phyloP scores from a whole-genome alignment of 441 rosid genomes.

The Kokia cookei region DNA sequence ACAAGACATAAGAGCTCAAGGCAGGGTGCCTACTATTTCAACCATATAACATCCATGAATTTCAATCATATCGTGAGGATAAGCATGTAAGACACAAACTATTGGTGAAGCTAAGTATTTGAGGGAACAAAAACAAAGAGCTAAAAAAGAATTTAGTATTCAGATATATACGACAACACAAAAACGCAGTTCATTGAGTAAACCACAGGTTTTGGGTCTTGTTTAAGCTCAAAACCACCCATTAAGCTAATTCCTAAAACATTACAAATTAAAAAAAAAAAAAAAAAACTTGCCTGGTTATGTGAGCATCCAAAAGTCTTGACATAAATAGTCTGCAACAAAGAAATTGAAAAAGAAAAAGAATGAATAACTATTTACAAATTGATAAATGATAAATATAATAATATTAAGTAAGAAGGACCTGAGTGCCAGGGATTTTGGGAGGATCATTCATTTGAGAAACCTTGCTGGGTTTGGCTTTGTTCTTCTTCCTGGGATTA shows the following conservation, averaged over 20 bases:
- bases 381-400: neutral
- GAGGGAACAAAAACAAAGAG: neutral
- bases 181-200: neutral
- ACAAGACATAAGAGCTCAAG: neutral
- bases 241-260: neutral
- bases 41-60: neutral
- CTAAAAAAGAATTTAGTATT: neutral
- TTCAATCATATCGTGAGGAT: neutral
- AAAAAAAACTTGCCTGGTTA: slow-evolving; percentile 56
- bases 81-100: neutral
- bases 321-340: slow-evolving; percentile 59
- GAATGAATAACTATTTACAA: neutral
- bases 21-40: neutral
- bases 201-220: neutral
- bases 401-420: slow-evolving; percentile 8
- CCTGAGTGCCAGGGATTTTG: slow-evolving; percentile 83
- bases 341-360: slow-evolving; percentile 1
- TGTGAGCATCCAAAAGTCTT: slow-evolving; percentile 98
- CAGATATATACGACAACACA: neutral
- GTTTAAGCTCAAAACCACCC: neutral
- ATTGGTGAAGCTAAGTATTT: neutral
- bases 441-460: slow-evolving; percentile 27
- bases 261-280: neutral
- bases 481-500: slow-evolving; percentile 39
- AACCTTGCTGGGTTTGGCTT: slow-evolving; percentile 23